These are phyloP conservation scores for Collybiopsis confluens DNA, from an alignment of 768 basidiomycete genomes.

Conservation along the genomic window DNA sequence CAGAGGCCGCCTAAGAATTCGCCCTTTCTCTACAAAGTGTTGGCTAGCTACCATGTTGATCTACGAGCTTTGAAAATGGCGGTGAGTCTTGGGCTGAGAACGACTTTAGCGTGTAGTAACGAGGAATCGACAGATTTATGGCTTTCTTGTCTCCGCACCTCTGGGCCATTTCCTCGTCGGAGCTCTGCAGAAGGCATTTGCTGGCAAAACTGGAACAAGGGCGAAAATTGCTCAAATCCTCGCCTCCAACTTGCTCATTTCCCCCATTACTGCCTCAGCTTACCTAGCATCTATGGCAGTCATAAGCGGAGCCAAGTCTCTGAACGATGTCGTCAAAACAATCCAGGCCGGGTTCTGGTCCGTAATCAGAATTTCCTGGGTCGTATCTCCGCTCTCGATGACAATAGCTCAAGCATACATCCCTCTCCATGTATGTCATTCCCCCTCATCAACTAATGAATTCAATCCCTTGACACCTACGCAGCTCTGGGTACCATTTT, in stretches of 20 bases:
- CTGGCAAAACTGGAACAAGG: slow-evolving; percentile 60
- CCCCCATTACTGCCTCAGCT: slow-evolving; percentile 74
- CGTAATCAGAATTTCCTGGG: slow-evolving; percentile 73
- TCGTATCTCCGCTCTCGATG: slow-evolving; percentile 72
- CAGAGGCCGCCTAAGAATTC: slow-evolving; percentile 48
- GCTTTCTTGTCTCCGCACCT: slow-evolving; percentile 81
- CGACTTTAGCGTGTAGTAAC: too few species aligned
- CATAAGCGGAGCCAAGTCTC: slow-evolving; percentile 73
- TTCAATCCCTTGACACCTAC: slow-evolving; percentile 5
- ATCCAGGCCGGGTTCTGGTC: slow-evolving; percentile 70
- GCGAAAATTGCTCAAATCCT: slow-evolving; percentile 71
- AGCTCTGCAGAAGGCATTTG: slow-evolving; percentile 69
- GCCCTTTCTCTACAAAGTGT: slow-evolving; percentile 43
- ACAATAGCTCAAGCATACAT: slow-evolving; percentile 76
- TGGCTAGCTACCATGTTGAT: slow-evolving; percentile 58
- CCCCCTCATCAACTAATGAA: background rate
- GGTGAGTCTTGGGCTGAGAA: too few species aligned
- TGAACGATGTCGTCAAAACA: slow-evolving; percentile 59
- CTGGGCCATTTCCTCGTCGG: slow-evolving; percentile 73
- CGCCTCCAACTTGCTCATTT: slow-evolving; percentile 70
- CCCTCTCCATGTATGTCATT: slow-evolving; percentile 58
- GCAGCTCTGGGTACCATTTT: slow-evolving; percentile 86
- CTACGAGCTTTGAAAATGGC: slow-evolving; percentile 79
- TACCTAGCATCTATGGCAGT: slow-evolving; percentile 79
- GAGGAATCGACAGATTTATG: slow-evolving; percentile 41